Evolutionary conservation across 495 filamentous ascomycete genomes (phyloP), one percentile per base, ranked within the genome.

Genomic region (Pseudoneurospora amorphoporcata): DNA sequence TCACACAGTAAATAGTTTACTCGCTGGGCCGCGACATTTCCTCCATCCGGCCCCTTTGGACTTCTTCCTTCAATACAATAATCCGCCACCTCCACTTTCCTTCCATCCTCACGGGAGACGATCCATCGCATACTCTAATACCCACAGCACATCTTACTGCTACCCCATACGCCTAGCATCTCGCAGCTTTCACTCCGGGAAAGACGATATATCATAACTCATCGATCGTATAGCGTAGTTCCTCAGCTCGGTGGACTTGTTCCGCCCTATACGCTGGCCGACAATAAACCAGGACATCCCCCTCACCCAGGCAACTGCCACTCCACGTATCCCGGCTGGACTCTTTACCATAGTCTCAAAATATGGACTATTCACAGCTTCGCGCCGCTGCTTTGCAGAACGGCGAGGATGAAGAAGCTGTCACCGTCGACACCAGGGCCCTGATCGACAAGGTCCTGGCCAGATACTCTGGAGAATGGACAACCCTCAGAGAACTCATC

Each of bases 371-470:
- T 78, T 90, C 90, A 77, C 89, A 90, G 74, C 86, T 99, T 68
- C 90, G 92, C 73, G 92, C 94, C 70, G 92, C 92, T 78, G 94
- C 95, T 17, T 87, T 99, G 86, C 89, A 87, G 58, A 90, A 93
- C 58, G 91, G 93, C 39, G 90, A 92, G 68, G 93, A 95, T 72
- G 95, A 98, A 77, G 94, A 97, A 79, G 96, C 95, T n/a, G 96
- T 99, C 42, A 99, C 96, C 0, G 96, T 98, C 71, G 97, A 99
- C 78, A 99, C 95, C 35, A 86, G 96, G 76, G 96, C 94, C 39
- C 84, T 99, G 75, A 98, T 99, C 73, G 97, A 98, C 81, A 99
- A 99, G 82, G 94, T 98, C 1, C 87, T 99, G 47, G 95, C 95
- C 19, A 84, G 95, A 72, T 99, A 99, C 81, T 95, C 94, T 9